Conservation (phyloP, 2,329 filamentous ascomycete species). For the Dactylellina leptospora region DNA sequence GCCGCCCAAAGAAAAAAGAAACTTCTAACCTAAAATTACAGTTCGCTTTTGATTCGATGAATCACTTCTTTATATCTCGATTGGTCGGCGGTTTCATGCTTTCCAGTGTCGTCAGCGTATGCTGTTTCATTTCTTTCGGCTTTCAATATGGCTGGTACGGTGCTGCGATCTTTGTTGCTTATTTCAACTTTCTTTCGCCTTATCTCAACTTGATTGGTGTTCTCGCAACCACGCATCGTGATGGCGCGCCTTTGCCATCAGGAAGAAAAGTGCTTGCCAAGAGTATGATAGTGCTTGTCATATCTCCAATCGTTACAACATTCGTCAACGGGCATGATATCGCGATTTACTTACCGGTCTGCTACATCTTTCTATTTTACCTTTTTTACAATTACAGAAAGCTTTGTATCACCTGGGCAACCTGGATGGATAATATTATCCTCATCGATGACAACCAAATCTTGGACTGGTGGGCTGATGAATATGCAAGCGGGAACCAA, state of each 20-base stretch:
- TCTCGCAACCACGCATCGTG: constrained; percentile 66
- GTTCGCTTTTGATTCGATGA: constrained; percentile 62
- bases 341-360: constrained; percentile 67
- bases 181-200: constrained; percentile 68
- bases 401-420: constrained; percentile 68
- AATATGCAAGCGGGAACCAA: constrained; percentile 31
- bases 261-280: constrained; percentile 67
- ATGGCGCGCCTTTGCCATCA: constrained; percentile 67
- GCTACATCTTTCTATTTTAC: constrained; percentile 66
- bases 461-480: constrained; percentile 62
- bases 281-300: constrained; percentile 67
- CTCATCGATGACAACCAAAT: constrained; percentile 65
- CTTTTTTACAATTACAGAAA: constrained; percentile 67
- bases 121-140: constrained; percentile 66
- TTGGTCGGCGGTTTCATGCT: constrained; percentile 65
- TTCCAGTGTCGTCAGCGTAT: constrained; percentile 60
- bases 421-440: constrained; percentile 67
- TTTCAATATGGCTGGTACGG: constrained; percentile 62
- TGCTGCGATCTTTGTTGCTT: constrained; percentile 69
- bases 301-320: constrained; percentile 68
- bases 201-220: constrained; percentile 69
- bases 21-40: constrained; percentile 18
- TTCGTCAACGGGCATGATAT: constrained; percentile 66
- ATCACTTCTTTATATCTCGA: constrained; percentile 61
- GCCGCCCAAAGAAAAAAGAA: constrained; percentile 62